Evolutionary conservation across 2,329 filamentous ascomycete genomes (phyloP).

Genomic region (Thermoascus crustaceus): DNA sequence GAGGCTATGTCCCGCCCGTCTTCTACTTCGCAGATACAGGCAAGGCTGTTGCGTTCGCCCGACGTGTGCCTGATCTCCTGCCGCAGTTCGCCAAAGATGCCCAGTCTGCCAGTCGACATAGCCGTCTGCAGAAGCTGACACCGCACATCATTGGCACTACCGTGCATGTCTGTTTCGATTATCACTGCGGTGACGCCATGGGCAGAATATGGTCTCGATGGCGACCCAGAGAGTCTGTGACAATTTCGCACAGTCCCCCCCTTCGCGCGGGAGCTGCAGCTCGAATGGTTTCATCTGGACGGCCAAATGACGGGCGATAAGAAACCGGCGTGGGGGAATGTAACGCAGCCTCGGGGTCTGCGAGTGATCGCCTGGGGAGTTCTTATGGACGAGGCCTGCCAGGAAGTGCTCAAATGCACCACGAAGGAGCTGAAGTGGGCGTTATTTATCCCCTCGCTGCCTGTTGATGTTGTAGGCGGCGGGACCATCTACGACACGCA

Average conservation of each 20-base stretch:
- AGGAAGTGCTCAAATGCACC: slow-evolving; percentile 12
- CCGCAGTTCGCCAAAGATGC: slow-evolving; percentile 3
- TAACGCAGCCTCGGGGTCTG: slow-evolving; percentile 13
- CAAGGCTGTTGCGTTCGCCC: slow-evolving; percentile 15
- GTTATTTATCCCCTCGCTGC: slow-evolving; percentile 18
- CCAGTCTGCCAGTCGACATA: slow-evolving; percentile 10
- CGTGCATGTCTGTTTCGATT: slow-evolving; percentile 18
- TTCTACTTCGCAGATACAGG: slow-evolving; percentile 15
- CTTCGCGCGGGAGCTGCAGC: slow-evolving; percentile 6
- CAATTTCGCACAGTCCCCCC: slow-evolving; percentile 8
- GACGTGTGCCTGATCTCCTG: slow-evolving; percentile 4
- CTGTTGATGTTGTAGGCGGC: slow-evolving; percentile 19
- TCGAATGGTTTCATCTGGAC: slow-evolving; percentile 12
- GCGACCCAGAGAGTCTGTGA: slow-evolving; percentile 20
- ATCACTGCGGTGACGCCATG: slow-evolving; percentile 19
- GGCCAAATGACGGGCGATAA: slow-evolving; percentile 19
- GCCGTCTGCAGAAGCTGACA: slow-evolving; percentile 8
- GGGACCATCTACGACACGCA: slow-evolving; percentile 18
- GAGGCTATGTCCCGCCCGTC: slow-evolving; percentile 18
- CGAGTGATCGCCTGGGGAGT: slow-evolving; percentile 19
- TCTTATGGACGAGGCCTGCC: slow-evolving; percentile 12
- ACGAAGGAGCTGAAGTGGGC: slow-evolving; percentile 13
- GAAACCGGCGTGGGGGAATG: slow-evolving; percentile 18
- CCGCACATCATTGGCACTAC: slow-evolving; percentile 14
- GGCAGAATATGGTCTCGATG: slow-evolving; percentile 25